A percentile compares a stretch with the other conserved stretches of the same genome.
phyloP scores from a whole-genome alignment of 768 basidiomycete genomes.

The Pleurotus giganteus region DNA sequence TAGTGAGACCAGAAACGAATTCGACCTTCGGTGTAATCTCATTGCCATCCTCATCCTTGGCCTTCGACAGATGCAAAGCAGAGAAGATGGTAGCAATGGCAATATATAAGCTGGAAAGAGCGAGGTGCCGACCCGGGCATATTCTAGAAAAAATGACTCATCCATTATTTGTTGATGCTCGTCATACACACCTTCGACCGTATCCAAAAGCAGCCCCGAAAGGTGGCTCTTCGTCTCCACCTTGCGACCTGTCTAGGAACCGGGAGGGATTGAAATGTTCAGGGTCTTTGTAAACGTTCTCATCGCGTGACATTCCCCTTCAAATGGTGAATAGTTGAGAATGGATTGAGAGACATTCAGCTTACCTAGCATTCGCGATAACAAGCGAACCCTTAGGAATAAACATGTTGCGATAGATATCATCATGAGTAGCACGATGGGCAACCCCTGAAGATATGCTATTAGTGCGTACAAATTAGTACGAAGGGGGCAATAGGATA shows the following conservation, averaged over 20 bases:
- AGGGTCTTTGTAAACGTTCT: conserved; percentile 34
- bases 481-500: background rate
- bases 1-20: conserved; percentile 41
- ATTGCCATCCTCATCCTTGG: conserved; percentile 36
- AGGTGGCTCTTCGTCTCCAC: conserved; percentile 37
- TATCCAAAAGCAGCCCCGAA: conserved; percentile 53
- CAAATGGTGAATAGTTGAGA: background rate
- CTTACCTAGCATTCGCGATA: conserved; percentile 27
- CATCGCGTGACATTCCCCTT: conserved; percentile 25
- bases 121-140: conserved; percentile 56
- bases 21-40: conserved; percentile 36
- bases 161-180: background rate
- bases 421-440: conserved; percentile 49
- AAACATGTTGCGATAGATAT: conserved; percentile 42
- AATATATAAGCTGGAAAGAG: conserved; percentile 44
- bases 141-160: conserved; percentile 13
- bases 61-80: conserved; percentile 41
- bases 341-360: background rate
- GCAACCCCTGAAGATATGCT: conserved; percentile 30
- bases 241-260: conserved; percentile 30
- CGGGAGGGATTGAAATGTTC: conserved; percentile 48
- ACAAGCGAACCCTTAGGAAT: conserved; percentile 47
- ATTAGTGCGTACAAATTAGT: background rate
- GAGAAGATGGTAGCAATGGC: conserved; percentile 43
- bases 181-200: conserved; percentile 42